These are phyloP conservation scores for Fusarium sp. DNA, from an alignment of 2,329 filamentous ascomycete species.

Conservation along the genomic window DNA sequence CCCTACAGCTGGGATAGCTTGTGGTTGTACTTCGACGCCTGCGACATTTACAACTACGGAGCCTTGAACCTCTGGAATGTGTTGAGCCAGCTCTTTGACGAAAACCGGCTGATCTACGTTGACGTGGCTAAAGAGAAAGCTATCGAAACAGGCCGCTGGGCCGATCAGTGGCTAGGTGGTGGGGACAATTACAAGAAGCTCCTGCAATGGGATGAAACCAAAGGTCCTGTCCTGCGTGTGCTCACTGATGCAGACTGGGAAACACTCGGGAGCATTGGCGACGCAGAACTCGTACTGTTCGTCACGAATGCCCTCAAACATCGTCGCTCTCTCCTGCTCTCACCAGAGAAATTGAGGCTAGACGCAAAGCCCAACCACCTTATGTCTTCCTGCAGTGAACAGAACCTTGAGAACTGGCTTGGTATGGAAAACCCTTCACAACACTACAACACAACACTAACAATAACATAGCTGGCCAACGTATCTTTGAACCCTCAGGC, in stretches of 20 bases:
- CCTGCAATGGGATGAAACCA: slow-evolving; percentile 46
- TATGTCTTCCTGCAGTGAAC: slow-evolving; percentile 42
- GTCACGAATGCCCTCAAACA: slow-evolving; percentile 51
- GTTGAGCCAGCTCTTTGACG: slow-evolving; percentile 55
- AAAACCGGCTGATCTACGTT: slow-evolving; percentile 54
- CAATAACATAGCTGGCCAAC: slow-evolving; percentile 47
- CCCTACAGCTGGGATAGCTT: slow-evolving; percentile 56
- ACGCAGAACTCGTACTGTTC: slow-evolving; percentile 44
- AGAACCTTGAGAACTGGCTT: slow-evolving; percentile 54
- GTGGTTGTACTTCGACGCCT: slow-evolving; percentile 62
- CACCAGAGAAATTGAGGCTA: slow-evolving; percentile 13
- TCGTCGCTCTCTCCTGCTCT: slow-evolving; percentile 49
- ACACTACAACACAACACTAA: slow-evolving; percentile 25
- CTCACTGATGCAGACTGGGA: slow-evolving; percentile 48
- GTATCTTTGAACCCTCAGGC: slow-evolving; percentile 45
- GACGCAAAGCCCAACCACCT: slow-evolving; percentile 46
- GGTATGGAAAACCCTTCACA: slow-evolving; percentile 43
- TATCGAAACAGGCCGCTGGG: slow-evolving; percentile 53
- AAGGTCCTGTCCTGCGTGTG: slow-evolving; percentile 47
- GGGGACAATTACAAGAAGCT: slow-evolving; percentile 51
- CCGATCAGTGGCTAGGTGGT: slow-evolving; percentile 53
- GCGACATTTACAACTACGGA: slow-evolving; percentile 62
- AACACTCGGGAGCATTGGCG: slow-evolving; percentile 49
- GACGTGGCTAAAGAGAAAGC: slow-evolving; percentile 46
- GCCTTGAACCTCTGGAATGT: slow-evolving; percentile 64